Evolutionary conservation across 768 basidiomycete species (phyloP), one percentile per base, ranked within the genome.

Genomic region (Pleurotus djamor): DNA sequence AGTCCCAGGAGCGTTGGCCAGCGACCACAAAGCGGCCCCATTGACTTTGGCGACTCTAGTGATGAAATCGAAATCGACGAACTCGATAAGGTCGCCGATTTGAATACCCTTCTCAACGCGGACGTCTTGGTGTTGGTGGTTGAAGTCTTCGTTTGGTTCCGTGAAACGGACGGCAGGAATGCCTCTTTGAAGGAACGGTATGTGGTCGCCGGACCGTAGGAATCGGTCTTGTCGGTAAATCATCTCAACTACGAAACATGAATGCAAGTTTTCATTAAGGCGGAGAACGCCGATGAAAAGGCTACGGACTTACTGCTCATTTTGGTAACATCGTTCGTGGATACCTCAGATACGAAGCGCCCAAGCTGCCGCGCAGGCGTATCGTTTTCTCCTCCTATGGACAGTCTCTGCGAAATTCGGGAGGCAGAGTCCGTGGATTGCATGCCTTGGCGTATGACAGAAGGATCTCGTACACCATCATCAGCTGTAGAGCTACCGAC

Each of bases 91-190:
- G 67, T 85, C 83, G 37, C 83, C 83, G 63, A 82, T 83, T 65
- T 84, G 82, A n/a, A 77, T 66, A 6, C 81, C 82, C 37, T 80
- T 72, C 37, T 67, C 71, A 47, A 85, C 74, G 28, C 82, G 78
- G 45, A 80, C 73, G 64, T 85, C 77, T 66, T 85, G 83, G 66
- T 84, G 81, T 67, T 85, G 82, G 64, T 83, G 82, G 36, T 79
- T 80, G 65, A 82, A 83, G 65, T 84, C 77, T 67, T 85, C 82
- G 66, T 80, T 71, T 6, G 82, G 83, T 61, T 84, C 83, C 0
- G 82, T 84, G 72, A 83, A 84, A 21, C 82, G 78, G 32, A 82
- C 78, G 0, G 83, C 83, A 6, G 83, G 72, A 70, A 79, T 83
- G 13, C 83, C 83, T 60, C 71, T 71, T 37, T 69, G 63, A 28